phyloP scores from a whole-genome alignment of 2,329 filamentous ascomycete species.

The Aspergillus uvarum region DNA sequence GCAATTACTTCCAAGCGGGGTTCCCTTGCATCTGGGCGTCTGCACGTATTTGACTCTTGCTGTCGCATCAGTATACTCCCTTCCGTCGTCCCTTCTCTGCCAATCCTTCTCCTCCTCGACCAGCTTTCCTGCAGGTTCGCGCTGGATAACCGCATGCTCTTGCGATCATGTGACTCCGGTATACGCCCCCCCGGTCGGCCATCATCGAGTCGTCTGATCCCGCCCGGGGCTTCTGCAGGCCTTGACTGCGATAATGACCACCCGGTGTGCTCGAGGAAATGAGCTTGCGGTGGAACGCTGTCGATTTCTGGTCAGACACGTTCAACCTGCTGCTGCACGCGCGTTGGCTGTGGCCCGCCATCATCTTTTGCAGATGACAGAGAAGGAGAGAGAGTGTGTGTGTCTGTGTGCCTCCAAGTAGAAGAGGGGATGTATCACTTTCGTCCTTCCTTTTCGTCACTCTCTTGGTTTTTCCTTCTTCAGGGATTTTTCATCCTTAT shows the following conservation, averaged over 20 bases:
- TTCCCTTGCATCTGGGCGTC: conserved; percentile 19
- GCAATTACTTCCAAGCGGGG: conserved; percentile 18
- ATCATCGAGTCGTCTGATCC: conserved; percentile 25
- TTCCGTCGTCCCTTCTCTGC: conserved; percentile 16
- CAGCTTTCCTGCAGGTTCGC: conserved; percentile 30
- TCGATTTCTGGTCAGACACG: conserved; percentile 34
- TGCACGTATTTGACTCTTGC: conserved; percentile 18
- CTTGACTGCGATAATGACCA: conserved; percentile 11
- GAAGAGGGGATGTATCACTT: conserved; percentile 27
- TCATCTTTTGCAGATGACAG: conserved; percentile 20
- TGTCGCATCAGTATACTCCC: conserved; percentile 20
- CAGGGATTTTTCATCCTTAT: background rate
- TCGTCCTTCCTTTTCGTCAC: conserved; percentile 7
- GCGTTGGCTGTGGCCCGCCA: conserved; percentile 21
- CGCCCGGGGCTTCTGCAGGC: conserved; percentile 21
- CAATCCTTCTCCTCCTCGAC: conserved; percentile 21
- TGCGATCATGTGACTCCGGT: conserved; percentile 41
- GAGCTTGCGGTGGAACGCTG: conserved; percentile 21
- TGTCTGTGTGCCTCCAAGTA: background rate
- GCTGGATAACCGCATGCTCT: conserved; percentile 34
- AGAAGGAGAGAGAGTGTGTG: conserved; percentile 2
- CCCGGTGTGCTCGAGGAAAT: conserved; percentile 22
- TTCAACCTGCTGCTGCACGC: conserved; percentile 22
- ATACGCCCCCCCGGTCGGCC: conserved; percentile 23
- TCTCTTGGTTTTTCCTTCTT: conserved; percentile 13